Conservation (phyloP, 1,139 yeast species). For the Taphrina deformans region DNA sequence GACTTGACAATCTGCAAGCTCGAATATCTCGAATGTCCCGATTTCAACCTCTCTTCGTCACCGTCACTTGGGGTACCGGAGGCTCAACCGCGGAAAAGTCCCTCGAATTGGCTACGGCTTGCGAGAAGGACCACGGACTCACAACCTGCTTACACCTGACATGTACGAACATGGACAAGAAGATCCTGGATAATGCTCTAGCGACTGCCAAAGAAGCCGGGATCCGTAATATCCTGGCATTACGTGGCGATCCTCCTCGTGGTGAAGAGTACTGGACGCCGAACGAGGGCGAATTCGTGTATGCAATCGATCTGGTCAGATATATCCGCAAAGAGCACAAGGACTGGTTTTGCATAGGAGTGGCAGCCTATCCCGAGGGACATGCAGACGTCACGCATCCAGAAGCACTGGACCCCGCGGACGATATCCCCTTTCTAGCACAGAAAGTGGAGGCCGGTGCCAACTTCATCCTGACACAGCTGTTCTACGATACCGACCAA, state of each 20-base stretch:
- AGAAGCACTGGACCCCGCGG: constrained; percentile 59
- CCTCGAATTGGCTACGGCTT: constrained; percentile 73
- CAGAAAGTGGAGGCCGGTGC: constrained; percentile 94
- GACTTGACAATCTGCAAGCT: constrained; percentile 76
- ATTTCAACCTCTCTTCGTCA: constrained; percentile 81
- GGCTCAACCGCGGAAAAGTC: constrained; percentile 91
- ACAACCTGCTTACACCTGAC: constrained; percentile 93
- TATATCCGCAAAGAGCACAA: constrained; percentile 72
- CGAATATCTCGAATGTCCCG: constrained; percentile 88
- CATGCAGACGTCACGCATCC: constrained; percentile 80
- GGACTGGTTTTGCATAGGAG: constrained; percentile 80
- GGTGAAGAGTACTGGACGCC: constrained; percentile 64
- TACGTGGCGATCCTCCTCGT: constrained; percentile 96
- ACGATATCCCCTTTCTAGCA: constrained; percentile 71
- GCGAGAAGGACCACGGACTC: constrained; percentile 71
- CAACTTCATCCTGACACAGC: constrained; percentile 85
- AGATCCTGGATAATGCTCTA: constrained; percentile 76
- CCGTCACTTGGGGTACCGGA: constrained; percentile 99
- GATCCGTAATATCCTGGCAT: constrained; percentile 80
- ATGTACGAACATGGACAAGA: constrained; percentile 85
- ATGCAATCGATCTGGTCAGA: constrained; percentile 79
- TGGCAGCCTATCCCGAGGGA: constrained; percentile 96
- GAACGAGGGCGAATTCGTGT: constrained; percentile 55
- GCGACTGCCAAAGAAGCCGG: constrained; percentile 71
- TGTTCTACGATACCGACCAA: constrained; percentile 67